A percentile compares a stretch with the other conserved stretches of the same genome.
Evolutionary conservation across 495 filamentous ascomycete species (phyloP).

Genomic region (Aspergillus sclerotioniger): DNA sequence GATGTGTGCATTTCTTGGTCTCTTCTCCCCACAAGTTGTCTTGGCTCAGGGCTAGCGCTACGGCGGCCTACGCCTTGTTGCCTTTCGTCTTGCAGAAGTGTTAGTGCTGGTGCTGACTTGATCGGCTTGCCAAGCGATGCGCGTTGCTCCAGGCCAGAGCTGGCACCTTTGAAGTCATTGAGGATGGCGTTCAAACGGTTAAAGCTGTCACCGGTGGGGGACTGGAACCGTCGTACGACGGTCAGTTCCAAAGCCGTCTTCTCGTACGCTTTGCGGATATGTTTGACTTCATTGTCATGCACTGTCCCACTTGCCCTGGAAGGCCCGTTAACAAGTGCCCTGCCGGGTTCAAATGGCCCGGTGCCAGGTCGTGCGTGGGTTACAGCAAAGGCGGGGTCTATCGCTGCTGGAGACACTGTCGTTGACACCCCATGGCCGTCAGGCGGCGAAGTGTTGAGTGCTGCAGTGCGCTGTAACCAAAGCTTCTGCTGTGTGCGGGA

Average conservation of each 20-base stretch:
- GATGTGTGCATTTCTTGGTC: slow-evolving; percentile 25
- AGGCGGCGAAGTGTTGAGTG: slow-evolving; percentile 48
- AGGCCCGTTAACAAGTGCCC: slow-evolving; percentile 35
- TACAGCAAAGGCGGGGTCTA: slow-evolving; percentile 34
- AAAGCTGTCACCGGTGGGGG: slow-evolving; percentile 44
- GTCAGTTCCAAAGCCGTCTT: slow-evolving; percentile 43
- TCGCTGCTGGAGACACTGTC: slow-evolving; percentile 29
- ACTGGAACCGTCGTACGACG: slow-evolving; percentile 46
- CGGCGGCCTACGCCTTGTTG: slow-evolving; percentile 19
- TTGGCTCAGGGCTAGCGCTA: slow-evolving; percentile 25
- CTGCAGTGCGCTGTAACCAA: slow-evolving; percentile 48
- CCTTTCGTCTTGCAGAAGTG: slow-evolving; percentile 29
- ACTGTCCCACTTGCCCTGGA: slow-evolving; percentile 27
- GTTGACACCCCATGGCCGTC: slow-evolving; percentile 38
- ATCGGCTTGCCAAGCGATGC: slow-evolving; percentile 34
- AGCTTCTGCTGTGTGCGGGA: slow-evolving; percentile 51
- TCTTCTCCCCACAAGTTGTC: slow-evolving; percentile 22
- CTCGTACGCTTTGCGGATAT: slow-evolving; percentile 45
- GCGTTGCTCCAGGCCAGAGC: slow-evolving; percentile 15
- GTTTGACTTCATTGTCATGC: slow-evolving; percentile 42
- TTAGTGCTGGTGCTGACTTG: slow-evolving; percentile 41
- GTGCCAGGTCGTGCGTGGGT: slow-evolving; percentile 25
- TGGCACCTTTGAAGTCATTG: slow-evolving; percentile 21
- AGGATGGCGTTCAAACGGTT: slow-evolving; percentile 31
- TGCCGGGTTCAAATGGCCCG: slow-evolving; percentile 32